Evolutionary conservation across 129 eudicot species (phyloP), one percentile per base, ranked within the genome.

Genomic region (Chrysanthemum makinoi): DNA sequence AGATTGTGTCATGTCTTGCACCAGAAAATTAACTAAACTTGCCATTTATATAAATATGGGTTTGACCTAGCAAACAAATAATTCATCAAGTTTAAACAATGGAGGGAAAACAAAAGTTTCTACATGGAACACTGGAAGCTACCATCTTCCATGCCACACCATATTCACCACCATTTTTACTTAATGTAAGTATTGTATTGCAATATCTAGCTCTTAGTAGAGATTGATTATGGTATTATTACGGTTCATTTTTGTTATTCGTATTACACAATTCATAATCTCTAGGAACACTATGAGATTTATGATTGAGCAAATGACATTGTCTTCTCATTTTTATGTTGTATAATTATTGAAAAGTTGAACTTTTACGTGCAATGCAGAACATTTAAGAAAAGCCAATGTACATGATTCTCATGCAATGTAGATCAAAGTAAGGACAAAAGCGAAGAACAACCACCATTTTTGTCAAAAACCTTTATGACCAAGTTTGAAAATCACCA

Each of bases 111-210:
- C 71, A 68, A 35, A 83, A 75, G 83, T 78, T 82, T 69, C 79
- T 89, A 49, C 98, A 94, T 66, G 98, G 98, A 44, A 94, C 98
- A 73, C 88, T 94, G 64, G 98, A 94, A 81, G 95, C 83, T 53
- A 87, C 98, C 65, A 84, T 94, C 72, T 94, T 89, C 62, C 87
- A 83, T 47, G 98, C 98, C 63, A 87, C 93, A 0, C 87, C 83
- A 68, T 72, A 75, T 68, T 73, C 75, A 28, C 86, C 91, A 19
- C 79, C 95, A 12, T 74, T 79, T 64, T 85, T 86, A 47, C 85
- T 85, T 65, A 74, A 71, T 75, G 98, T 85, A 81, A 61, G 86
- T 69, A 68, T 81, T 20, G n/a, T 66, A 59, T 53, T 26, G 56
- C 69, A 35, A 35, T 35, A 35, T 35, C 44, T 35, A 35, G 44